phyloP scores from a whole-genome alignment of 2,329 filamentous ascomycete species.

The Beauveria scarabaeidicola region DNA sequence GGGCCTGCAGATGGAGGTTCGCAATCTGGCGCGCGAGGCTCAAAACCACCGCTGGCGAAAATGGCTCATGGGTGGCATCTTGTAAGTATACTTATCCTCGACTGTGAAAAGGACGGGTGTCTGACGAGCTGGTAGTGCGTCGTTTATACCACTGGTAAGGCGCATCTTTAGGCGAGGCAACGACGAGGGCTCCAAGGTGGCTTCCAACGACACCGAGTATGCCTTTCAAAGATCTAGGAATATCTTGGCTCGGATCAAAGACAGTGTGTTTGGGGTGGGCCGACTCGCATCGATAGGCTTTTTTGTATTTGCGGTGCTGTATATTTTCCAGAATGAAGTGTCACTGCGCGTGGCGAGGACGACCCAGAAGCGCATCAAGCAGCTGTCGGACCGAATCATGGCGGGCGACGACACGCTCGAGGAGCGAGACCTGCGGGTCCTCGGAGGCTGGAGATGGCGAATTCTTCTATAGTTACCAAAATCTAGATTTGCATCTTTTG shows the following conservation, averaged over 20 bases:
- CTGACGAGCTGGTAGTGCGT: constrained; percentile 27
- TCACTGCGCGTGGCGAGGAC: constrained; percentile 46
- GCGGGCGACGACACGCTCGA: constrained; percentile 35
- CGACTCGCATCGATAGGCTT: constrained; percentile 41
- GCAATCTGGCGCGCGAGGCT: constrained; percentile 32
- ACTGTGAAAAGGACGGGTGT: background rate
- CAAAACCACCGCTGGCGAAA: constrained; percentile 44
- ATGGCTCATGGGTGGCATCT: constrained; percentile 42
- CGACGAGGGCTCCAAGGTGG: constrained; percentile 26
- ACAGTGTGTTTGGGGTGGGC: constrained; percentile 34
- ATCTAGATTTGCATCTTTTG: background rate
- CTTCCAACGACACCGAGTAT: constrained; percentile 48
- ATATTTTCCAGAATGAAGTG: constrained; percentile 52
- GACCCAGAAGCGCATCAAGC: constrained; percentile 40
- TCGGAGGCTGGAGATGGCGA: constrained; percentile 50
- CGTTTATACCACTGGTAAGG: constrained; percentile 44
- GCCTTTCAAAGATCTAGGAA: constrained; percentile 44
- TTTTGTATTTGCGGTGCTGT: constrained; percentile 48
- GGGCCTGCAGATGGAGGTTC: constrained; percentile 35
- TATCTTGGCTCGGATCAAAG: constrained; percentile 41
- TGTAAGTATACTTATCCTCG: constrained; percentile 31
- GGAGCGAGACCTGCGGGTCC: constrained; percentile 39
- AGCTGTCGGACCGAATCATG: constrained; percentile 39
- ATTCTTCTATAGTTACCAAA: constrained; percentile 37
- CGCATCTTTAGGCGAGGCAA: constrained; percentile 39